Conservation (phyloP, 345 rosid species). For the Heritiera littoralis region DNA sequence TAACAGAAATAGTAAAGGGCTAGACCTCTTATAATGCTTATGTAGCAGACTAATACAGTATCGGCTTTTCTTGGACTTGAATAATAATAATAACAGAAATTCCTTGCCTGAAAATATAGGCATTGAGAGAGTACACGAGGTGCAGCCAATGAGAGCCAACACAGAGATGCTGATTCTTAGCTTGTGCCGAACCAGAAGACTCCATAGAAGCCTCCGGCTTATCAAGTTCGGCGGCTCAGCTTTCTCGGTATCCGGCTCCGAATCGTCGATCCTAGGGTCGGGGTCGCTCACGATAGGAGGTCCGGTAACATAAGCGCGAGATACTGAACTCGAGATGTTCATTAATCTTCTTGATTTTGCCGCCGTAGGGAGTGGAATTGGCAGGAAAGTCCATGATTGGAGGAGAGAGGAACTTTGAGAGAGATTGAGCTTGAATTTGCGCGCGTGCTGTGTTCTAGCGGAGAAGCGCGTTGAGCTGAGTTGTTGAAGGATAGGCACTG, state of each 20-base stretch:
- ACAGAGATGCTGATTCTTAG: slow-evolving; percentile 48
- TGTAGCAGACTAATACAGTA: too few species aligned
- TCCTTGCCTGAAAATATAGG: slow-evolving; percentile 76
- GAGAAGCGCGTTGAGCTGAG: slow-evolving; percentile 34
- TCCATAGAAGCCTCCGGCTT: slow-evolving; percentile 63
- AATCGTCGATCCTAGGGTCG: slow-evolving; percentile 43
- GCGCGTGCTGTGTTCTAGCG: slow-evolving; percentile 22
- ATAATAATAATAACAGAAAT: neutral
- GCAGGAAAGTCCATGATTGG: slow-evolving; percentile 41
- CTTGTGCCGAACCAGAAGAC: slow-evolving; percentile 63
- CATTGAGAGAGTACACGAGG: slow-evolving; percentile 85
- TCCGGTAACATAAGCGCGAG: slow-evolving; percentile 75
- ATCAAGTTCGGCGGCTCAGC: slow-evolving; percentile 47
- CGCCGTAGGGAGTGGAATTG: slow-evolving; percentile 23
- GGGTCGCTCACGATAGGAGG: slow-evolving; percentile 62
- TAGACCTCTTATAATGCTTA: too few species aligned
- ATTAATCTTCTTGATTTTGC: slow-evolving; percentile 22
- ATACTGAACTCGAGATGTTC: slow-evolving; percentile 23
- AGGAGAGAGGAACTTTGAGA: slow-evolving; percentile 13
- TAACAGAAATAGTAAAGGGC: neutral
- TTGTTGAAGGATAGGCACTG: slow-evolving; percentile 41
- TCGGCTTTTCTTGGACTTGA: too few species aligned
- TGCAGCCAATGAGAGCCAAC: slow-evolving; percentile 65
- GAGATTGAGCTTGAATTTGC: slow-evolving; percentile 17
- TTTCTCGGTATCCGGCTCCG: slow-evolving; percentile 36